Evolutionary conservation across 2,329 filamentous ascomycete species (phyloP), one percentile per base, ranked within the genome.

Genomic region (Curvularia lunata): DNA sequence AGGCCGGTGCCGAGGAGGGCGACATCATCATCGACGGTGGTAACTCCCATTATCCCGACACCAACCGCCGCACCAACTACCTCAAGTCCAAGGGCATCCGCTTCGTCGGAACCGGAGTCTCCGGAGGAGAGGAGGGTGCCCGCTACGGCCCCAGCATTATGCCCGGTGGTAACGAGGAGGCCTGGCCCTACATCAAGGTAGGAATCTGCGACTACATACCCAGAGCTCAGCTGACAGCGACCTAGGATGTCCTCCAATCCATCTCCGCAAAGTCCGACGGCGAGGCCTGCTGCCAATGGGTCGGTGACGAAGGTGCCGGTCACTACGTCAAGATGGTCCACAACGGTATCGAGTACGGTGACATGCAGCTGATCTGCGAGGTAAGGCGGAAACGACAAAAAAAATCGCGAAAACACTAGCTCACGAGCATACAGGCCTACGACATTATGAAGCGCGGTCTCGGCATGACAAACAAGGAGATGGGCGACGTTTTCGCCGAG

Each of bases 321-420:
- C 95, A 99, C 89, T 99, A 97, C 86, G 94, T 99, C 85, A 99
- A 99, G 91, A 99, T 99, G 95, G 95, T 99, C 65, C 95, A 99
- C 90, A 99, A 99, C 84, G 95, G 95, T 87, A 99, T 99, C 75
- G 95, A 99, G 85, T 99, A 99, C 80, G 95, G 95, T 88, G 95
- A 99, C 84, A 99, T 99, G 95, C 95, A 99, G 86, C 87, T 99
- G 76, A 99, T 99, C 80, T 96, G 90, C 82, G 95, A 99, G 89
- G 94, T 97, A 83, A 73, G 86, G 38, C 13, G 41, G 38, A 16
- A 27, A 1, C 19, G 12, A 27, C 2, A 25, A 12, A 16, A 21
- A 18, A 13, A 28, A n/a, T 9, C 7, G 4, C 23, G 42, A n/a
- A 30, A 12, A 27, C 19, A 12, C 30, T 7, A 8, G 48, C 62